Evolutionary conservation across 208 protist genomes (phyloP), one percentile per base, ranked within the genome.

Genomic region (Tritrichomonas musculus): DNA sequence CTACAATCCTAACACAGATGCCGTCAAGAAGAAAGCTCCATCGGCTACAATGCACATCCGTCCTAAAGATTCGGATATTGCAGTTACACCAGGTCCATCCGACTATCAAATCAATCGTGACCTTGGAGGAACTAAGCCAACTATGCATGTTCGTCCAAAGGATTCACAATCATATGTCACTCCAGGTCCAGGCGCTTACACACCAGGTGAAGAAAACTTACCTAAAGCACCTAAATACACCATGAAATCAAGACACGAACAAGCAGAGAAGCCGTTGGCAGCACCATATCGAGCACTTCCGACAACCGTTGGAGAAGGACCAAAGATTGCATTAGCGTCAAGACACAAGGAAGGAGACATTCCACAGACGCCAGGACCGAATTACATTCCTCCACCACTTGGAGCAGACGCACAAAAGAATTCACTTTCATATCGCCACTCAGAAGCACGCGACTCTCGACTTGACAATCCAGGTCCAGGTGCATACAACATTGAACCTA

Each of bases 381-480:
- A 11, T 53, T 82, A 82, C 20, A 30, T 82, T 53, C 73, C 73
- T 0, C 73, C 73, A 53, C 73, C 41, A n/a, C 39, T 82, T 30
- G 73, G 73, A 11, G n/a, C 73, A 47, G 73, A 82, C 30, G 73
- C 73, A 3, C n/a, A 47, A 50, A 82, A 82, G 30, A 30, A 33
- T 20, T 50, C 73, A 27, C n/a, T 82, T 44, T 50, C 73, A 20
- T 82, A n/a, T 20, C n/a, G 73, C 17, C 73, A 82, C 25, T 36
- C 73, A 82, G 73, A 82, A 50, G 5, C 41, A 30, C 73, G 73
- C 41, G 73, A 82, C 50, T 25, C 41, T 20, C 14, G 14, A 82
- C 41, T 36, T 22, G 73, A 82, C 50, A 82, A 82, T 36, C 73
- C 73, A 82, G 73, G 73, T n/a, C 73, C 73, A 47, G 73, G 73